phyloP scores from a whole-genome alignment of 805 yeast species.

The Candida glaebosa region DNA sequence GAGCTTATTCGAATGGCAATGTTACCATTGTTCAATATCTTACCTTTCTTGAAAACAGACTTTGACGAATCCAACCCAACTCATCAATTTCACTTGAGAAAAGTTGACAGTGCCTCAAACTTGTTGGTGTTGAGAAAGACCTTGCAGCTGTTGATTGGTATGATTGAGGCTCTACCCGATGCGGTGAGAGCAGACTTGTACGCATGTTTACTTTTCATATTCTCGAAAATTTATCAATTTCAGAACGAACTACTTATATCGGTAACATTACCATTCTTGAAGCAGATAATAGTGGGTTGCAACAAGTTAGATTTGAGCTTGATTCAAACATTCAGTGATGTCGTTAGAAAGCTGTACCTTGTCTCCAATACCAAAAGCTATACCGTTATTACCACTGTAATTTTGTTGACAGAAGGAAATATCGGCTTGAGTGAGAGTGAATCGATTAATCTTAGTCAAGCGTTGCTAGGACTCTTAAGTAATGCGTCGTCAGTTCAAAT shows the following conservation, averaged over 20 bases:
- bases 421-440: slow-evolving; percentile 24
- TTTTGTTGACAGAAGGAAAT: slow-evolving; percentile 34
- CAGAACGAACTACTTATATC: slow-evolving; percentile 42
- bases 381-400: slow-evolving; percentile 30
- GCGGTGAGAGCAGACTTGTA: slow-evolving; percentile 68
- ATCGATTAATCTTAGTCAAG: slow-evolving; percentile 16
- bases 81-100: slow-evolving; percentile 23
- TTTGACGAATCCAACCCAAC: slow-evolving; percentile 27
- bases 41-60: slow-evolving; percentile 58
- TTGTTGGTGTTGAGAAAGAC: slow-evolving; percentile 45
- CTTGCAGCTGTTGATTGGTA: slow-evolving; percentile 52
- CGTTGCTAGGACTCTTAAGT: slow-evolving; percentile 22
- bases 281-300: slow-evolving; percentile 26
- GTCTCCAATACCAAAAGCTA: slow-evolving; percentile 18
- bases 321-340: slow-evolving; percentile 23
- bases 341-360: slow-evolving; percentile 17
- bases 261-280: slow-evolving; percentile 43
- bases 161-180: slow-evolving; percentile 63
- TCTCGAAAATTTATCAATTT: slow-evolving; percentile 52
- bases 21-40: slow-evolving; percentile 54
- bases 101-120: slow-evolving; percentile 34
- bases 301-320: slow-evolving; percentile 17
- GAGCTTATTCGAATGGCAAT: slow-evolving; percentile 72
- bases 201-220: slow-evolving; percentile 63
- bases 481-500: slow-evolving; percentile 21